Evolutionary conservation across 2,329 filamentous ascomycete species (phyloP).

Genomic region (Colletotrichum orchidophilum): DNA sequence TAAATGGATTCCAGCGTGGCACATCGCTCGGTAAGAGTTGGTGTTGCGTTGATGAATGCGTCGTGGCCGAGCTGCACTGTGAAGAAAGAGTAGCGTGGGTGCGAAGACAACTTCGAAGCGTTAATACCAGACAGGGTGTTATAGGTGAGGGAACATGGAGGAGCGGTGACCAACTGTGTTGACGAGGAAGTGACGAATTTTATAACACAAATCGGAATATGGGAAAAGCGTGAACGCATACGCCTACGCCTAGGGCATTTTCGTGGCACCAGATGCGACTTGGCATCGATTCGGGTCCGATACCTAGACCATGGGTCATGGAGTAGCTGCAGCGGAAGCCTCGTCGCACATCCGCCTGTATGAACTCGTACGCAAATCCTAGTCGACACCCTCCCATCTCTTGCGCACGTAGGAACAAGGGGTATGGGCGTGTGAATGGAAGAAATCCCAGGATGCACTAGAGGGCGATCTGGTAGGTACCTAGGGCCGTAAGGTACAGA

Average conservation of each 20-base stretch:
- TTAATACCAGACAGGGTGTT: neutral
- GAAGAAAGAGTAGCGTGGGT: too few relatives aligned
- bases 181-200: conserved; percentile 26
- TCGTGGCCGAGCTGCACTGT: neutral
- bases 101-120: neutral
- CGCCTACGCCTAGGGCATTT: conserved; percentile 2
- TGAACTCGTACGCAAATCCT: conserved; percentile 22
- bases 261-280: conserved; percentile 5
- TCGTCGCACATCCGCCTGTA: conserved; percentile 24
- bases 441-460: conserved; percentile 12
- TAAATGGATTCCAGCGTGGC: neutral
- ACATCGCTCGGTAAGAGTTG: conserved; percentile 17
- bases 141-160: conserved; percentile 3
- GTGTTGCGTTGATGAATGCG: neutral
- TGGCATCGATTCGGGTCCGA: conserved; percentile 31
- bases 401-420: conserved; percentile 30
- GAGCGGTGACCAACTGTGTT: neutral
- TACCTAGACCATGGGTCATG: conserved; percentile 26
- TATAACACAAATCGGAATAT: conserved; percentile 24
- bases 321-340: conserved; percentile 30
- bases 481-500: conserved; percentile 29
- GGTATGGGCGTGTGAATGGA: conserved; percentile 14
- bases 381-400: conserved; percentile 24
- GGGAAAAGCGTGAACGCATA: conserved; percentile 13
- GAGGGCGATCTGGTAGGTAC: conserved; percentile 25